Conservation (phyloP, 176 grass and related monocot species). For the Tillandsia leiboldiana region DNA sequence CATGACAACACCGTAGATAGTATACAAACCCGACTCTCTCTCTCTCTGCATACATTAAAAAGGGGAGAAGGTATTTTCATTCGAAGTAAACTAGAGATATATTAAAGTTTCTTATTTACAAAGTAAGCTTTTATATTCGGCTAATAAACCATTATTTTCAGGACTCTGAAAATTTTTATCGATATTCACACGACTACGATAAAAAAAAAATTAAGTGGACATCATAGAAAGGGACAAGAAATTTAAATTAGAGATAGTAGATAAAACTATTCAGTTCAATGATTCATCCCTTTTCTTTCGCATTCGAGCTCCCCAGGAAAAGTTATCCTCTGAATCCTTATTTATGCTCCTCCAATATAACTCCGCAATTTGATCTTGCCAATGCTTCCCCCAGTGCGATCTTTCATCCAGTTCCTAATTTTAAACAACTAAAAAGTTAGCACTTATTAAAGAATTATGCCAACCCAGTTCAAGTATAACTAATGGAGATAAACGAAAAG, state of each 20-base stretch:
- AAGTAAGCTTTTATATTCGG: too few relatives aligned
- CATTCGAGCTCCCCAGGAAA: conserved; percentile 78
- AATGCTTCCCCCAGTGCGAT: conserved; percentile 45
- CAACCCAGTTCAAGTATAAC: background rate
- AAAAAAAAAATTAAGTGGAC: background rate
- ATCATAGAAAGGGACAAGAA: background rate
- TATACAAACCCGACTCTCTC: too few relatives aligned
- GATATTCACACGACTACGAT: too few relatives aligned
- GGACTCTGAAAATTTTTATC: too few relatives aligned
- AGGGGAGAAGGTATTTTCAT: too few relatives aligned
- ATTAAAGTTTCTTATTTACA: too few relatives aligned
- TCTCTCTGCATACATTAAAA: too few relatives aligned
- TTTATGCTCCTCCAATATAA: conserved; percentile 36
- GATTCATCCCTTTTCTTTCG: conserved; percentile 36
- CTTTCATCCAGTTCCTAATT: conserved; percentile 38
- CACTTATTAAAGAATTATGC: background rate
- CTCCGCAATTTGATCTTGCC: conserved; percentile 56
- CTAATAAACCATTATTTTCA: too few relatives aligned
- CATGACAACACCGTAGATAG: too few relatives aligned
- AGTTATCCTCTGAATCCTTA: conserved; percentile 49
- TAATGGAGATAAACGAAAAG: background rate
- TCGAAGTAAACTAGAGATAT: too few relatives aligned
- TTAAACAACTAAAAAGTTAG: background rate
- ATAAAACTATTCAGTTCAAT: conserved; percentile 16
- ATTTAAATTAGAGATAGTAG: background rate